These are phyloP conservation scores for Neoascochyta sp. DNA, from an alignment of 2,329 filamentous ascomycete genomes.

Conservation along the genomic window DNA sequence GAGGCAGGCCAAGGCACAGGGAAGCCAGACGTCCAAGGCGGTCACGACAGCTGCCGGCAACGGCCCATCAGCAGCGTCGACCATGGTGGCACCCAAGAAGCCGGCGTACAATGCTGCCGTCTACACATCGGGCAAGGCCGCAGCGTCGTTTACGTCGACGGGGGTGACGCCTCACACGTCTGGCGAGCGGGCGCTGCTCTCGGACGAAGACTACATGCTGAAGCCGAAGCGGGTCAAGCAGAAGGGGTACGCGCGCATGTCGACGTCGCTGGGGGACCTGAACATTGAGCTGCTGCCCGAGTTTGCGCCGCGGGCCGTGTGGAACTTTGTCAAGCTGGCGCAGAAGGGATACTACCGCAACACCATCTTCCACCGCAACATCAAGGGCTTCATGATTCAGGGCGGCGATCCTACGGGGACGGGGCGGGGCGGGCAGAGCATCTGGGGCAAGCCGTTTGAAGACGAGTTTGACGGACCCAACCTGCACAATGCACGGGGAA, in stretches of 20 bases:
- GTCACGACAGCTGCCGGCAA: conserved; percentile 20
- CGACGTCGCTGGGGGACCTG: conserved; percentile 78
- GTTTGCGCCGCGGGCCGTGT: conserved; percentile 86
- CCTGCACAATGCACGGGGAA: conserved; percentile 76
- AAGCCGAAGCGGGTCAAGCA: conserved; percentile 83
- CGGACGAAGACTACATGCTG: conserved; percentile 95
- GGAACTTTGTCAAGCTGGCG: conserved; percentile 89
- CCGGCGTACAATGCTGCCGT: conserved; percentile 72
- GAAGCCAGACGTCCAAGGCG: conserved; percentile 15
- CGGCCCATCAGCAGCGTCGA: conserved; percentile 22
- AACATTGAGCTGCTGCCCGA: conserved; percentile 90
- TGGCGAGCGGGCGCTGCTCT: conserved; percentile 77
- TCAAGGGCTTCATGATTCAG: conserved; percentile 96
- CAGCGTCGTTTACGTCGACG: conserved; percentile 92
- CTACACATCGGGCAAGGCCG: conserved; percentile 86
- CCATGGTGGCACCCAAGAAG: conserved; percentile 31
- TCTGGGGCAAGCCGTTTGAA: conserved; percentile 91
- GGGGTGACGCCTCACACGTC: conserved; percentile 90
- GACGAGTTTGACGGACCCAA: conserved; percentile 90
- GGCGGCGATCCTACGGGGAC: conserved; percentile 92
- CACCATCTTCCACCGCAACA: conserved; percentile 87
- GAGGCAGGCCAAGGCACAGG: conserved; percentile 48
- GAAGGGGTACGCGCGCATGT: conserved; percentile 87
- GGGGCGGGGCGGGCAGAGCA: conserved; percentile 80
- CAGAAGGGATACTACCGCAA: conserved; percentile 87